Conservation (phyloP, 140 eudicot species). For the Bidens hawaiensis region DNA sequence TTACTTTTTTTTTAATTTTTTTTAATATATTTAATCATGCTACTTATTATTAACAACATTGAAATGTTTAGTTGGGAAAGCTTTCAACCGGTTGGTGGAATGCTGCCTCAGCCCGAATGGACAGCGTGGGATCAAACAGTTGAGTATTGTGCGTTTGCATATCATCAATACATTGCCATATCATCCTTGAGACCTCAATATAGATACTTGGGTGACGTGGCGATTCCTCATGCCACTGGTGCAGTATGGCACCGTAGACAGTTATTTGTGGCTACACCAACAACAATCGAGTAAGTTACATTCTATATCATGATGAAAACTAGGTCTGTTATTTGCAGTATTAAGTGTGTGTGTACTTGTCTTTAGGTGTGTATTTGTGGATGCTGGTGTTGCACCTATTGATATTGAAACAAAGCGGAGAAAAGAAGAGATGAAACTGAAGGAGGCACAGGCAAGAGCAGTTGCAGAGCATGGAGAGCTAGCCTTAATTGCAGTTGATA, state of each 20-base stretch:
- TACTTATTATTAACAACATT: not conserved
- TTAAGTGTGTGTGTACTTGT: slow-evolving; percentile 1
- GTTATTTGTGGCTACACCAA: slow-evolving; percentile 95
- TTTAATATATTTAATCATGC: not conserved
- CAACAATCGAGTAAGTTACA: slow-evolving; percentile 76
- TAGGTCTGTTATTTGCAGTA: not conserved
- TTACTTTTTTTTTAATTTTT: not conserved
- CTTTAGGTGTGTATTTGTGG: slow-evolving; percentile 87
- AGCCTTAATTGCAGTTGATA: slow-evolving; percentile 85
- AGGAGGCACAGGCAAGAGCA: slow-evolving; percentile 79
- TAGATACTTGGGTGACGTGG: slow-evolving; percentile 96
- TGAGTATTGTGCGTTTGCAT: slow-evolving; percentile 96
- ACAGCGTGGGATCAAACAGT: slow-evolving; percentile 97
- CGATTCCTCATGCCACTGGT: slow-evolving; percentile 96
- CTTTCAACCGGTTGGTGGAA: slow-evolving; percentile 97
- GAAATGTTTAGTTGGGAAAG: slow-evolving; percentile 80
- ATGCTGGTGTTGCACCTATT: slow-evolving; percentile 92
- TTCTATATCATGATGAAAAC: not conserved
- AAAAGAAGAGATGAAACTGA: slow-evolving; percentile 82
- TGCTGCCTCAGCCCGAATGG: slow-evolving; percentile 99
- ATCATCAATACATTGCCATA: slow-evolving; percentile 80
- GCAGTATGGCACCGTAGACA: slow-evolving; percentile 99
- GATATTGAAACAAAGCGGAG: slow-evolving; percentile 83
- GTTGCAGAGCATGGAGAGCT: slow-evolving; percentile 95
- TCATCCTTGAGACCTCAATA: slow-evolving; percentile 96